Evolutionary conservation across 805 yeast species (phyloP).

Genomic region (Candida dajiaensis): DNA sequence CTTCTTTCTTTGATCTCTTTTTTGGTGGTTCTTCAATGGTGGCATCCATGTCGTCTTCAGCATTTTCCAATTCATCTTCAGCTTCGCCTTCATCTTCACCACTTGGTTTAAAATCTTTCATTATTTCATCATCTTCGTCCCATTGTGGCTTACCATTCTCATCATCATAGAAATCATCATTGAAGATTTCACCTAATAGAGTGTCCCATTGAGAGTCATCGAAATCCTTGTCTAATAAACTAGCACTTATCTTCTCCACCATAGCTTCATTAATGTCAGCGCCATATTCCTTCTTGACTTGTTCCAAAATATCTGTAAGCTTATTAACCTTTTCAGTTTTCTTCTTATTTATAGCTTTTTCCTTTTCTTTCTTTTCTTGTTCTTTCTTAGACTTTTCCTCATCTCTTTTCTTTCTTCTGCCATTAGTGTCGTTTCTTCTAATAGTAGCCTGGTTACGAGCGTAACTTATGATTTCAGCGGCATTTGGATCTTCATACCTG

Average conservation of each 20-base stretch:
- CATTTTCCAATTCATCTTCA: conserved; percentile 15
- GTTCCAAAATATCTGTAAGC: conserved; percentile 57
- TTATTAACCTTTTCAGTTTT: conserved; percentile 72
- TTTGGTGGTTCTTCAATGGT: conserved; percentile 25
- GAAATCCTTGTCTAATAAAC: conserved; percentile 80
- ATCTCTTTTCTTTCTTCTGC: conserved; percentile 81
- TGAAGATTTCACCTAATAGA: conserved; percentile 77
- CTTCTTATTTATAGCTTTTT: conserved; percentile 60
- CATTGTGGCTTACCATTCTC: conserved; percentile 55
- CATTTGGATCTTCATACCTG: conserved; percentile 86
- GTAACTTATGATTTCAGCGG: conserved; percentile 88
- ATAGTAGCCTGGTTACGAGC: conserved; percentile 93
- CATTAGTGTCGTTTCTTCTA: conserved; percentile 68
- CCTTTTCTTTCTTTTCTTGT: conserved; percentile 47
- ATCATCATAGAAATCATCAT: conserved; percentile 74
- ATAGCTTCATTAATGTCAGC: conserved; percentile 48
- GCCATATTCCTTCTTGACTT: conserved; percentile 37
- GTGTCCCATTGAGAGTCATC: conserved; percentile 89
- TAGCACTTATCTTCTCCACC: conserved; percentile 63
- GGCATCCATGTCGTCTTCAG: conserved; percentile 34
- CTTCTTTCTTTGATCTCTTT: conserved; percentile 47
- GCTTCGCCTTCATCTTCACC: conserved; percentile 36
- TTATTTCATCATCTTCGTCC: conserved; percentile 53
- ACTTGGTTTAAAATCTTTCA: conserved; percentile 37
- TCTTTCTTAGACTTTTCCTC: conserved; percentile 50